Conservation (phyloP, 2,329 filamentous ascomycete species). For the Lecanosticta acicola region DNA sequence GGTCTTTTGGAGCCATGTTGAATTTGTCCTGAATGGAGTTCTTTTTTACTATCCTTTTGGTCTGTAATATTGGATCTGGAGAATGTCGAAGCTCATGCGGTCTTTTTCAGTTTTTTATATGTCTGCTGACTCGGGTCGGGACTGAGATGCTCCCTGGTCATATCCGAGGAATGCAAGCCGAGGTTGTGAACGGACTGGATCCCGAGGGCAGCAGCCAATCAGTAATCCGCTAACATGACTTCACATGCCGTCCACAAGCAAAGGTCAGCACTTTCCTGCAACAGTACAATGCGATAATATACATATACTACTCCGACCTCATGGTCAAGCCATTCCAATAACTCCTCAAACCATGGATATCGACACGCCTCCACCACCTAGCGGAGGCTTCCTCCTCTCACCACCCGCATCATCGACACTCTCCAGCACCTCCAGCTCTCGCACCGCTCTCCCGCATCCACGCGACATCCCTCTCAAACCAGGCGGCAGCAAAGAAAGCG, state of each 20-base stretch:
- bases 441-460: slow-evolving; percentile 45
- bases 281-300: neutral
- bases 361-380: slow-evolving; percentile 2
- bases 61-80: neutral
- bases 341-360: slow-evolving; percentile 1
- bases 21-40: neutral
- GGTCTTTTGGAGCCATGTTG: slow-evolving; percentile 14
- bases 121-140: neutral
- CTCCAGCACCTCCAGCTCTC: slow-evolving; percentile 34
- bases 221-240: neutral
- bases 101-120: neutral
- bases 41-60: neutral
- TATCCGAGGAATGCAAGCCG: no score
- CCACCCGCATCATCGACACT: slow-evolving; percentile 46
- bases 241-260: neutral
- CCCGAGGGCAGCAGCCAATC: neutral
- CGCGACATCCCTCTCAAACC: slow-evolving; percentile 49
- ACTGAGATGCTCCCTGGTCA: no score
- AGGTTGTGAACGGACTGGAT: neutral
- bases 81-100: no score
- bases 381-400: slow-evolving; percentile 45
- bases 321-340: neutral
- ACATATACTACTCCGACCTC: neutral
- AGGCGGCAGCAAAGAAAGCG: slow-evolving; percentile 54
- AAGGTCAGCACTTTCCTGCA: neutral